A percentile compares a stretch with the other conserved stretches of the same genome.
Conservation (phyloP, 768 basidiomycete genomes). For the Lactarius psammicola region DNA sequence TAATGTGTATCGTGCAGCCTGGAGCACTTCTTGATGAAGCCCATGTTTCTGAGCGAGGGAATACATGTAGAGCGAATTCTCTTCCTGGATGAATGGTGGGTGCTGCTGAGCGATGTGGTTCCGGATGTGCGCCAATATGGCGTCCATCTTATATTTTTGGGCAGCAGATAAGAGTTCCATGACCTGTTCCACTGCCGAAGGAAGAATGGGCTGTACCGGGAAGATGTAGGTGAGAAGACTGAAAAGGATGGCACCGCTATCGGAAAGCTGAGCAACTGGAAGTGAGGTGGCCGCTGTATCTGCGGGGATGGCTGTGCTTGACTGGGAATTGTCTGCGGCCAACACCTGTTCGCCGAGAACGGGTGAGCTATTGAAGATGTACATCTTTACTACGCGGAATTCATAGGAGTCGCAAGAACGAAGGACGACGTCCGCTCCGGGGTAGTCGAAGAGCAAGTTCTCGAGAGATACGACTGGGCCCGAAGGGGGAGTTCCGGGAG, state of each 20-base stretch:
- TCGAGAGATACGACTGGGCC: not conserved
- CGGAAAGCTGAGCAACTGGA: not conserved
- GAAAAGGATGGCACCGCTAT: not conserved
- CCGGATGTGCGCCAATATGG: conserved; percentile 5
- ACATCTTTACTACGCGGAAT: conserved; percentile 46
- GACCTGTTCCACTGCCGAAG: not conserved
- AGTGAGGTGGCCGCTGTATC: not conserved
- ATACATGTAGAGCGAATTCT: not conserved
- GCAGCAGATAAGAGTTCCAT: conserved; percentile 16
- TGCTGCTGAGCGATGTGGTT: not conserved
- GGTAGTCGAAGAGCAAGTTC: conserved; percentile 39
- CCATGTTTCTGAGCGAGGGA: conserved; percentile 4
- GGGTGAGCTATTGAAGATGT: conserved; percentile 44
- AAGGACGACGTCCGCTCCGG: conserved; percentile 45
- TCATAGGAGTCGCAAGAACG: conserved; percentile 43
- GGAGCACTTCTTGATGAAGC: conserved; percentile 12
- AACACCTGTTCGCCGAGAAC: conserved; percentile 36
- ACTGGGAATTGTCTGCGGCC: conserved; percentile 12
- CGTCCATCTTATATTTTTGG: conserved; percentile 12
- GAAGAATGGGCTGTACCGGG: conserved; percentile 6
- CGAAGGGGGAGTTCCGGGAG: not conserved
- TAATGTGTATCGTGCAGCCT: conserved; percentile 7
- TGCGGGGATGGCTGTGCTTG: not conserved
- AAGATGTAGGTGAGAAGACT: conserved; percentile 15
- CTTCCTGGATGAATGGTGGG: not conserved